A percentile compares a stretch with the other conserved stretches of the same genome.
Conservation (phyloP, 495 filamentous ascomycete genomes). For the Daldinia decipiens region DNA sequence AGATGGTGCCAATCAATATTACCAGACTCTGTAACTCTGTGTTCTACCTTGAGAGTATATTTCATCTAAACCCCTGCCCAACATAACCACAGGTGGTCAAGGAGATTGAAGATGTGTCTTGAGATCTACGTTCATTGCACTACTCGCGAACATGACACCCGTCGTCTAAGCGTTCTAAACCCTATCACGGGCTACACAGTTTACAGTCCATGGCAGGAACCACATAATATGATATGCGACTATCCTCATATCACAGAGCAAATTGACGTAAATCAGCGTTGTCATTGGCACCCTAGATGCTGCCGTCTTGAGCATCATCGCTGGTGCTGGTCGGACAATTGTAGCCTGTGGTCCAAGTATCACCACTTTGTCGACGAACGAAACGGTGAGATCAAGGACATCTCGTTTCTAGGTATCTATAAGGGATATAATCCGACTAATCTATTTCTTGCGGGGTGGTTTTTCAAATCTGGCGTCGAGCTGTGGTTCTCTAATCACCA, state of each 20-base stretch:
- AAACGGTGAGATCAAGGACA: conserved; percentile 1
- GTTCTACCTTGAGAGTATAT: too few relatives aligned
- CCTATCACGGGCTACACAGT: conserved; percentile 36
- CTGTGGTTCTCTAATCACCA: conserved; percentile 8
- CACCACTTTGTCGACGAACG: conserved; percentile 32
- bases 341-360: conserved; percentile 12
- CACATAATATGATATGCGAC: not conserved
- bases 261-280: not conserved
- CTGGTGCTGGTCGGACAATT: not conserved
- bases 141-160: conserved; percentile 30
- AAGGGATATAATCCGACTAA: not conserved
- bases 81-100: too few relatives aligned
- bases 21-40: too few relatives aligned
- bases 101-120: conserved; percentile 23
- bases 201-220: conserved; percentile 36
- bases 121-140: conserved; percentile 25
- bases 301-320: conserved; percentile 21
- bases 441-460: conserved; percentile 8
- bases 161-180: conserved; percentile 23
- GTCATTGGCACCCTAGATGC: conserved; percentile 29
- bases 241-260: conserved; percentile 1
- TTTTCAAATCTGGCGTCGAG: conserved; percentile 37
- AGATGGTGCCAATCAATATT: too few relatives aligned
- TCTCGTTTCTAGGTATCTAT: conserved; percentile 14
- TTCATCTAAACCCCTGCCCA: too few relatives aligned